Evolutionary conservation across 352 stramenopile genomes (phyloP), one percentile per base, ranked within the genome.

Genomic region (Phytophthora sojae): DNA sequence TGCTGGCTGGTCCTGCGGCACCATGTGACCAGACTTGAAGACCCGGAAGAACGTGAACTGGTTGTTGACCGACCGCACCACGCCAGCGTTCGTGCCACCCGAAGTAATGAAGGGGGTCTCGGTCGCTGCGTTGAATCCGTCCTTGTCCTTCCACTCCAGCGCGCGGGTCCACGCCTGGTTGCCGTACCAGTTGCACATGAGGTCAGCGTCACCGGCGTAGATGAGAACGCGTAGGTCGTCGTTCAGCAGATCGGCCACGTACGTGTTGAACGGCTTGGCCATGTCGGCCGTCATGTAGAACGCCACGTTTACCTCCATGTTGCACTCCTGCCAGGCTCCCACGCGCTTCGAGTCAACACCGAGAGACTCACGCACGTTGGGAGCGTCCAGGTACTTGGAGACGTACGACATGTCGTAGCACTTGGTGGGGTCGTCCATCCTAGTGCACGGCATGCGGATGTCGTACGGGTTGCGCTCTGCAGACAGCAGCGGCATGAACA

Each of bases 131-230:
- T 97, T 92, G 83, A 99, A 99, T 14, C 79, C 86, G 9, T 84
- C 80, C 61, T 90, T 88, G 61, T 95, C 93, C 30, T 77, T 79
- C 97, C 97, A 99, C 14, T 98, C 82, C 35, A 99, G 79, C 26
- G 80, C 89, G 3, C 89, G 63, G 3, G 93, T 98, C 96, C 96
- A 99, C 2, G 96, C 96, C 62, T 96, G 73, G 74, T 99, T 98
- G 21, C 97, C 97, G 25, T 98, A 71, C 85, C 97, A 99, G 74
- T 99, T 99, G 83, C 94, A 99, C 76, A 99, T 98, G 64, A 98
- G 95, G 73, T 99, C 97, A 21, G 94, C 85, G 76, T 99, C 97
- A 59, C 97, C 97, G 11, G 94, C 91, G 81, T 99, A 99, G 58
- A 99, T 94, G 21, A 99, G 81, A 11, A 98, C 95, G 1, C 85